Evolutionary conservation across 306 rosid genomes (phyloP).

Genomic region (Carpinus viminea): DNA sequence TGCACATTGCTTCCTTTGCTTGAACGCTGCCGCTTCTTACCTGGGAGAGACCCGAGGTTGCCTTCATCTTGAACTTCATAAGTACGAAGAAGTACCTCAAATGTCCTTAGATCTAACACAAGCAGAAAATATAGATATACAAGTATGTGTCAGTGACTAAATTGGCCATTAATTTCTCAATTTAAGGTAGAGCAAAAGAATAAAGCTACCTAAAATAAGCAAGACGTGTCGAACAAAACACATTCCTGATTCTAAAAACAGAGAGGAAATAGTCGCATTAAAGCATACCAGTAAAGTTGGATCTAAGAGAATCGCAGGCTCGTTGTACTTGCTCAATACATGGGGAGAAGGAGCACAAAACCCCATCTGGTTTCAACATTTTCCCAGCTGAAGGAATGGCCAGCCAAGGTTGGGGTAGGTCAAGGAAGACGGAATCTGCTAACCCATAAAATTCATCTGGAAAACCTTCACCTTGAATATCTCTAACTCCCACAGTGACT

Average conservation of each 20-base stretch:
- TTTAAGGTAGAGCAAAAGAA: not conserved
- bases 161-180: not conserved
- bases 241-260: not conserved
- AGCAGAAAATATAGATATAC: conserved; percentile 1
- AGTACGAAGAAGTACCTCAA: conserved; percentile 77
- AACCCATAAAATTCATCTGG: conserved; percentile 58
- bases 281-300: conserved; percentile 60
- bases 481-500: conserved; percentile 72
- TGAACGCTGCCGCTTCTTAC: conserved; percentile 66
- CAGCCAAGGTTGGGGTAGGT: conserved; percentile 92
- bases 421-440: conserved; percentile 78
- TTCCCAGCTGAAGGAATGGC: conserved; percentile 78
- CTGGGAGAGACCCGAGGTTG: conserved; percentile 50
- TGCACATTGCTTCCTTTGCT: conserved; percentile 46
- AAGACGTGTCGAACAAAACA: not conserved
- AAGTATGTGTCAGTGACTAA: conserved; percentile 17
- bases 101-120: conserved; percentile 75
- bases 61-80: conserved; percentile 61
- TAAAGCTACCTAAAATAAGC: not conserved
- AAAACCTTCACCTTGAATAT: conserved; percentile 88
- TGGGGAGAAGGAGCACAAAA: conserved; percentile 80
- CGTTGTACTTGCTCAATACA: conserved; percentile 84
- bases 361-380: conserved; percentile 69
- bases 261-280: not conserved
- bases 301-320: conserved; percentile 61